phyloP scores from a whole-genome alignment of 2,329 filamentous ascomycete genomes.

The Fusarium tjaetaba region DNA sequence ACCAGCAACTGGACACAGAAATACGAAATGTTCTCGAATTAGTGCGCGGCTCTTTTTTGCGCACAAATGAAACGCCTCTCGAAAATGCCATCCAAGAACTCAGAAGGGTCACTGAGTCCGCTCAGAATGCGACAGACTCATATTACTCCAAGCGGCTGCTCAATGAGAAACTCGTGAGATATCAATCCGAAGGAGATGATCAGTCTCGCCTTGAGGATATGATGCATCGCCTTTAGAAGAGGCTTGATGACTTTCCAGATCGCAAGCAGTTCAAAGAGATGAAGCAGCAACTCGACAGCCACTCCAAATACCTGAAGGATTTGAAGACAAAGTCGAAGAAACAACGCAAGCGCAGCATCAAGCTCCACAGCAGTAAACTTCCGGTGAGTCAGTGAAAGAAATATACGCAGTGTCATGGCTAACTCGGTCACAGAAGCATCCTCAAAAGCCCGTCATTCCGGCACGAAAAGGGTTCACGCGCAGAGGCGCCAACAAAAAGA shows the following conservation, averaged over 20 bases:
- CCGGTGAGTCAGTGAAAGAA: not conserved
- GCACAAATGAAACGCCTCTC: not conserved
- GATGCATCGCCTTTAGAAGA: not conserved
- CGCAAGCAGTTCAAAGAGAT: not conserved
- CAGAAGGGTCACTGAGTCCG: not conserved
- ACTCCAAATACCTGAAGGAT: not conserved
- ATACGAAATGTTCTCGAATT: not conserved
- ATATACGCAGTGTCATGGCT: fast-evolving
- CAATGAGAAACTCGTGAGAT: fast-evolving
- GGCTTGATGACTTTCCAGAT: not conserved
- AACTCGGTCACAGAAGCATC: not conserved
- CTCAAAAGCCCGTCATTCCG: not conserved
- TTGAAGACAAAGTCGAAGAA: not conserved
- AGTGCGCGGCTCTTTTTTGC: not conserved
- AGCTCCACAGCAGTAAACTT: fast-evolving
- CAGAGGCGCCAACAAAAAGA: not conserved
- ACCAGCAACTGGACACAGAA: not conserved
- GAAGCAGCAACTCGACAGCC: not conserved
- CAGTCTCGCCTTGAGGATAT: not conserved
- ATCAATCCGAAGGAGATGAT: fast-evolving
- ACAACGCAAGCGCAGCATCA: fast-evolving
- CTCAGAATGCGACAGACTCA: not conserved
- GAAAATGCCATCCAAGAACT: not conserved
- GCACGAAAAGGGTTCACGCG: not conserved
- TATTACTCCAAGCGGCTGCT: not conserved